These are phyloP conservation scores for Calycina marina DNA, from an alignment of 2,329 filamentous ascomycete genomes.

Conservation along the genomic window DNA sequence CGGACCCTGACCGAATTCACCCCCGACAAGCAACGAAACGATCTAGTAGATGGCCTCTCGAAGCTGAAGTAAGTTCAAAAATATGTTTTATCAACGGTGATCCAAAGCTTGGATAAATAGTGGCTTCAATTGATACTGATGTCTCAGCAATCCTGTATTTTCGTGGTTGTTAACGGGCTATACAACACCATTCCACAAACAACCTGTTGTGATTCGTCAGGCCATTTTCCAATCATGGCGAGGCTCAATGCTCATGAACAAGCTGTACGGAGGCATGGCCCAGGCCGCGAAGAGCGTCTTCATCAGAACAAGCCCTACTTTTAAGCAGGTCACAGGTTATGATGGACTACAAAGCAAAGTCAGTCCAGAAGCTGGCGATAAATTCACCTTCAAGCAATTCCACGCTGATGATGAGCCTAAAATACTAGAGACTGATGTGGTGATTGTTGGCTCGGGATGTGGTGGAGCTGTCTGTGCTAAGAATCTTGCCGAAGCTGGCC, in stretches of 20 bases:
- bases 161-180: slow-evolving; percentile 55
- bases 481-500: slow-evolving; percentile 61
- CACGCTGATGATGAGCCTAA: slow-evolving; percentile 27
- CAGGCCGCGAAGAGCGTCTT: slow-evolving; percentile 31
- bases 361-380: too few relatives aligned
- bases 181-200: slow-evolving; percentile 43
- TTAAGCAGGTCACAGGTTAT: slow-evolving; percentile 42
- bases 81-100: too few relatives aligned
- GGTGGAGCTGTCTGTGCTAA: slow-evolving; percentile 74
- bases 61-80: slow-evolving; percentile 17
- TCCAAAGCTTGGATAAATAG: too few relatives aligned
- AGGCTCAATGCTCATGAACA: slow-evolving; percentile 41
- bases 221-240: slow-evolving; percentile 48
- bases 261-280: slow-evolving; percentile 40
- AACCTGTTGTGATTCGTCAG: slow-evolving; percentile 45
- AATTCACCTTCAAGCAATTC: slow-evolving; percentile 22
- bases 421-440: slow-evolving; percentile 61
- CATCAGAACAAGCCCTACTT: slow-evolving; percentile 35
- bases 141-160: too few relatives aligned
- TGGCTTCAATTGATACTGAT: too few relatives aligned
- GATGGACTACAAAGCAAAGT: slow-evolving; percentile 25
- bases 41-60: slow-evolving; percentile 14
- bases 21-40: slow-evolving; percentile 18
- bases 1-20: slow-evolving; percentile 25
- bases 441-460: slow-evolving; percentile 77